Evolutionary conservation across 306 rosid species (phyloP).

Genomic region (Alnus glutinosa): DNA sequence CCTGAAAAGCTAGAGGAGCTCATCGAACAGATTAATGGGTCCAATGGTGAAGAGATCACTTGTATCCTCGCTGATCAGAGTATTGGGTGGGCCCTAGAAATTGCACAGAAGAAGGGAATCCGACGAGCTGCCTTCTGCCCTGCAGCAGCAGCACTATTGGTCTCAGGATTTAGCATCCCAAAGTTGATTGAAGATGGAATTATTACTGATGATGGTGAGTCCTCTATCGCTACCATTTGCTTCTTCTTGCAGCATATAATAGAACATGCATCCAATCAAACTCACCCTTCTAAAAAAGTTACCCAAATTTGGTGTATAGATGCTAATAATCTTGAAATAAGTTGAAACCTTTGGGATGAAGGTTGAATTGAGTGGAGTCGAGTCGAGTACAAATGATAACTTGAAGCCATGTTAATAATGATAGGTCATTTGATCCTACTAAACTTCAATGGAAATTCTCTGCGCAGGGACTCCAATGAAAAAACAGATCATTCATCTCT

Average conservation of each 20-base stretch:
- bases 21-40: slow-evolving; percentile 41
- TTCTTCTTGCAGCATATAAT: no score
- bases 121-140: slow-evolving; percentile 48
- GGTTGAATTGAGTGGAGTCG: no score
- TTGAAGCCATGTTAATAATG: no score
- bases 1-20: slow-evolving; percentile 55
- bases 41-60: slow-evolving; percentile 32
- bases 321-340: no score
- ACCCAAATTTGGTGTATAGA: no score
- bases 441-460: slow-evolving; percentile 6
- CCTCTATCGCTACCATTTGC: no score
- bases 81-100: slow-evolving; percentile 62
- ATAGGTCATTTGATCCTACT: slow-evolving; percentile 1
- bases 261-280: no score
- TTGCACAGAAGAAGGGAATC: slow-evolving; percentile 17
- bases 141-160: slow-evolving; percentile 57
- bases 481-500: slow-evolving; percentile 45
- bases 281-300: no score
- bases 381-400: no score
- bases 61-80: slow-evolving; percentile 65
- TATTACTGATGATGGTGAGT: no score
- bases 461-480: slow-evolving; percentile 43
- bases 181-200: slow-evolving; percentile 39
- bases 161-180: slow-evolving; percentile 42
- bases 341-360: no score